A percentile compares a stretch with the other conserved stretches of the same genome.
These are phyloP conservation scores for Acanthamoeba quina DNA, from an alignment of 208 protist genomes.

Conservation along the genomic window DNA sequence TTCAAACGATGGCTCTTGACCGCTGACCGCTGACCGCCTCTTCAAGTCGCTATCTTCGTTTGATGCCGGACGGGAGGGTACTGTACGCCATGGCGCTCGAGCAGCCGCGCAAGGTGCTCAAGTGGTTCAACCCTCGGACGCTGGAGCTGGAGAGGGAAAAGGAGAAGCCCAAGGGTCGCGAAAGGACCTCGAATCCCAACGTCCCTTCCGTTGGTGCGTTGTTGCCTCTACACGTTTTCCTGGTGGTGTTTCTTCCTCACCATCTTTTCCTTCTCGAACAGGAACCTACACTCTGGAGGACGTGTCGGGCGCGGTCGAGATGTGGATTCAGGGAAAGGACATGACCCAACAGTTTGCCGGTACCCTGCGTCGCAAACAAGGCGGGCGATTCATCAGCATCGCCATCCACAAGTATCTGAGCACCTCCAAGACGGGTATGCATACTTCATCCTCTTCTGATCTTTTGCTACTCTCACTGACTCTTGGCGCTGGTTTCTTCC, in stretches of 20 bases:
- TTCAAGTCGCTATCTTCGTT: constrained; percentile 6
- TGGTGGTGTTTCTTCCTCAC: background rate
- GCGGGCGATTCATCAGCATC: constrained; percentile 46
- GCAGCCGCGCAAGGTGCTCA: constrained; percentile 54
- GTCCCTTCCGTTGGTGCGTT: background rate
- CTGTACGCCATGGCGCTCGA: constrained; percentile 58
- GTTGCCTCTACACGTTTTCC: background rate
- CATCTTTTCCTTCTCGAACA: background rate
- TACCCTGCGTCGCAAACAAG: constrained; percentile 13
- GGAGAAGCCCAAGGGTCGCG: background rate
- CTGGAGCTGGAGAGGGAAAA: background rate
- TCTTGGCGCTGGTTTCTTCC: background rate
- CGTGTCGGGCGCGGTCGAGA: constrained; percentile 7
- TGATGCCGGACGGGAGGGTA: constrained; percentile 30
- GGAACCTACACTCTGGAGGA: constrained; percentile 35
- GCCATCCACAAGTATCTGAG: background rate
- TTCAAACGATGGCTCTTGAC: background rate
- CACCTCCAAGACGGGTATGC: constrained; percentile 34
- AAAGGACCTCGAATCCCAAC: background rate
- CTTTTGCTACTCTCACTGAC: background rate
- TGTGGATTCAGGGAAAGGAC: constrained; percentile 43
- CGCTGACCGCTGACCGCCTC: background rate
- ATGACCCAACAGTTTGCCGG: constrained; percentile 46
- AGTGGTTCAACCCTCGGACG: constrained; percentile 48
- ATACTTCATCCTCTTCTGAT: background rate